These are phyloP conservation scores for Saksenaea vasiformis DNA, from an alignment of 371 early-diverging fungal species.

Conservation along the genomic window DNA sequence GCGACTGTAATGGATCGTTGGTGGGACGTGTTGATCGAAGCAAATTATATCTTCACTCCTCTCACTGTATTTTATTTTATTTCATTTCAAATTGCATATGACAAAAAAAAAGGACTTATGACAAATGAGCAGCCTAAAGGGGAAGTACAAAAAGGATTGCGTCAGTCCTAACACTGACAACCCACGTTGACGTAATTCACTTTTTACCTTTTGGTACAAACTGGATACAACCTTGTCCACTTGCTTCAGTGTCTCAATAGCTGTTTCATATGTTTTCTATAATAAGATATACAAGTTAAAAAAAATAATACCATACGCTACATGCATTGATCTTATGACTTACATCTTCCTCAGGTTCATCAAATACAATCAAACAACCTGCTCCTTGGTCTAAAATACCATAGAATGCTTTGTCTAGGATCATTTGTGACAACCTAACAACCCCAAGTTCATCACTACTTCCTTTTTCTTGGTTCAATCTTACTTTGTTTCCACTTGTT, in stretches of 20 bases:
- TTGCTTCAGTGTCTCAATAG: slow-evolving; percentile 95
- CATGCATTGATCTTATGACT: slow-evolving; percentile 18
- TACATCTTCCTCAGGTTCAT: slow-evolving; percentile 84
- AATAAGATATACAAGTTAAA: neutral
- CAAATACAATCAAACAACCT: slow-evolving; percentile 93
- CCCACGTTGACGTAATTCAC: neutral
- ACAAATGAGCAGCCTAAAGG: slow-evolving; percentile 20
- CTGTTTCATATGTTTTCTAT: slow-evolving; percentile 86
- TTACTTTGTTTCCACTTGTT: slow-evolving; percentile 90
- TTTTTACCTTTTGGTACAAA: slow-evolving; percentile 86
- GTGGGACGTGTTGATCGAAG: no score
- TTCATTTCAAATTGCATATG: no score
- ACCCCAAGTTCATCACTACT: no score
- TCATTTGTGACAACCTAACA: slow-evolving; percentile 92
- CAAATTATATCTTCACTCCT: no score
- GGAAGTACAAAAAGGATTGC: neutral
- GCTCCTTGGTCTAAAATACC: slow-evolving; percentile 98
- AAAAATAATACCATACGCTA: no score
- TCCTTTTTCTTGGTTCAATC: neutral
- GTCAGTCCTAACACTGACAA: neutral
- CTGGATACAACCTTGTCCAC: slow-evolving; percentile 94
- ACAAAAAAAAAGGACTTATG: slow-evolving; percentile 2
- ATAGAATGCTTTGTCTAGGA: slow-evolving; percentile 93
- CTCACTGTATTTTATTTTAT: no score
- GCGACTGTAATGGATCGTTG: no score